These are phyloP conservation scores for Beauveria brongniartii DNA, from an alignment of 2,329 filamentous ascomycete species.

Conservation along the genomic window DNA sequence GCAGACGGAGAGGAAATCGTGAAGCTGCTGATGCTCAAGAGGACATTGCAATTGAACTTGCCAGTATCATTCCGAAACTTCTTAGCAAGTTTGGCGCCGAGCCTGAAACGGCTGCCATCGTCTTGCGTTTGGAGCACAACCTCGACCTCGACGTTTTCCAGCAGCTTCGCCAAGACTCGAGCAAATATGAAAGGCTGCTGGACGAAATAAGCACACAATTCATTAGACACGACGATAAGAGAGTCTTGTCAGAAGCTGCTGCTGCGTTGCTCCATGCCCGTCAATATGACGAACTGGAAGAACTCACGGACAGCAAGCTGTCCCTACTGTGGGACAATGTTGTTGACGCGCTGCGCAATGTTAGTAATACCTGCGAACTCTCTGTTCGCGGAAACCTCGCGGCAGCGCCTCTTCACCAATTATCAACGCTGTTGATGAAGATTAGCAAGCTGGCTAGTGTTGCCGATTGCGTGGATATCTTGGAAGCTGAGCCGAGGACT, in stretches of 20 bases:
- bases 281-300: constrained; percentile 79
- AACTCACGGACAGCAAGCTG: constrained; percentile 73
- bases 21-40: constrained; percentile 68
- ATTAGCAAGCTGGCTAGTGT: constrained; percentile 74
- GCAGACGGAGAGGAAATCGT: constrained; percentile 47
- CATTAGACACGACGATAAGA: constrained; percentile 79
- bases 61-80: constrained; percentile 71
- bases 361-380: constrained; percentile 66
- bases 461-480: constrained; percentile 64
- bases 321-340: constrained; percentile 80
- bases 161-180: constrained; percentile 77
- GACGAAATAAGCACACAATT: constrained; percentile 95
- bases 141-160: constrained; percentile 84
- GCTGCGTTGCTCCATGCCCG: constrained; percentile 77
- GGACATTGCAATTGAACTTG: constrained; percentile 68
- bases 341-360: constrained; percentile 61
- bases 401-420: constrained; percentile 54
- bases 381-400: constrained; percentile 61
- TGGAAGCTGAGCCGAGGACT: constrained; percentile 55
- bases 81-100: constrained; percentile 91
- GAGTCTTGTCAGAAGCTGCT: constrained; percentile 76
- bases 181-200: constrained; percentile 69
- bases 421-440: constrained; percentile 68
- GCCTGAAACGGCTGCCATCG: constrained; percentile 75
- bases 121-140: constrained; percentile 77